Evolutionary conservation across 495 filamentous ascomycete genomes (phyloP).

Genomic region (Xylaria sp.): DNA sequence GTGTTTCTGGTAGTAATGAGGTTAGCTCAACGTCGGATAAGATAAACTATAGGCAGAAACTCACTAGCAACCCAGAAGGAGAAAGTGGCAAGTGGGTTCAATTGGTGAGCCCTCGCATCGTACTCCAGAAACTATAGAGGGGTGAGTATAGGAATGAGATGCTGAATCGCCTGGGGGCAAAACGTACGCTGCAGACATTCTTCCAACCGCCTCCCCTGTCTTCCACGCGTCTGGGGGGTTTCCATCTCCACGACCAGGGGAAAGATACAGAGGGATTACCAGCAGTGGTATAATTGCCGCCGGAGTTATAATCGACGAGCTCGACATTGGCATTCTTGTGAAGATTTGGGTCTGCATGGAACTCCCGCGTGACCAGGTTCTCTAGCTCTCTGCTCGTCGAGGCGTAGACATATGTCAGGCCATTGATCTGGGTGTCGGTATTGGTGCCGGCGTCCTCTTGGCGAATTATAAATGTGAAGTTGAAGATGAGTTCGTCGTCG

Average conservation of each 20-base stretch:
- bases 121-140: constrained; percentile 83
- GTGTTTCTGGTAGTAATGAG: constrained; percentile 37
- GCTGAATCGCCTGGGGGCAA: constrained; percentile 1
- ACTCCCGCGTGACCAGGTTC: constrained; percentile 91
- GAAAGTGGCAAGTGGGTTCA: constrained; percentile 88
- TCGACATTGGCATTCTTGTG: constrained; percentile 97
- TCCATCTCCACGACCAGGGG: constrained; percentile 97
- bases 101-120: constrained; percentile 86
- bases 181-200: constrained; percentile 83
- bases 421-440: constrained; percentile 79
- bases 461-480: constrained; percentile 88
- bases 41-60: constrained; percentile 37
- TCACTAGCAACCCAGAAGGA: constrained; percentile 92
- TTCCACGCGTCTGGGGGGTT: constrained; percentile 81
- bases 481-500: constrained; percentile 90
- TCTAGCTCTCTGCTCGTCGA: constrained; percentile 86
- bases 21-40: constrained; percentile 43
- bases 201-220: constrained; percentile 93
- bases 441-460: constrained; percentile 65
- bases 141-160: constrained; percentile 34
- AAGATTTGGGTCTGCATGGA: constrained; percentile 95
- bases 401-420: constrained; percentile 90
- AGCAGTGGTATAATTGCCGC: constrained; percentile 80
- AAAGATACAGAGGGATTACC: constrained; percentile 85
- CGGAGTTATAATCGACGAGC: constrained; percentile 59